These are phyloP conservation scores for Carex kokanica DNA, from an alignment of 176 grass and related monocot species.

Conservation along the genomic window DNA sequence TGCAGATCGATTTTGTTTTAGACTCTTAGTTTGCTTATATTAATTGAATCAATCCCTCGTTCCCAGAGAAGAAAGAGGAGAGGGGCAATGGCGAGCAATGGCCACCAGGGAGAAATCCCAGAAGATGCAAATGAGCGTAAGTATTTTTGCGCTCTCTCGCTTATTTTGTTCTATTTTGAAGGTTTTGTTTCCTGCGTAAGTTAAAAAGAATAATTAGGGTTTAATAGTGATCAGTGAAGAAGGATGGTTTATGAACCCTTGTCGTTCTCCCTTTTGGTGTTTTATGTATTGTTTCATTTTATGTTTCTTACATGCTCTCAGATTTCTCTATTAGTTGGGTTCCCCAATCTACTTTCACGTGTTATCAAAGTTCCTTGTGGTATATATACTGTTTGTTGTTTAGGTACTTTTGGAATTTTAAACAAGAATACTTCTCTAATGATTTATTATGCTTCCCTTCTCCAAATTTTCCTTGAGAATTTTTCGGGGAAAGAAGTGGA, in stretches of 20 bases:
- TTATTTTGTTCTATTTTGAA: background rate
- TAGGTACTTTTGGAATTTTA: background rate
- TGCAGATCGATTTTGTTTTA: background rate
- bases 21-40: background rate
- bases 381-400: background rate
- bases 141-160: background rate
- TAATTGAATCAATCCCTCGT: background rate
- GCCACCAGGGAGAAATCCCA: slow-evolving; percentile 34
- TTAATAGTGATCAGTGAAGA: background rate
- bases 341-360: background rate
- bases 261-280: background rate
- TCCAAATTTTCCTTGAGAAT: background rate
- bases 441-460: background rate
- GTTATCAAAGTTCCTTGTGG: background rate
- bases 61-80: background rate
- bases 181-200: background rate
- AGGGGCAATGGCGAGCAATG: slow-evolving; percentile 34
- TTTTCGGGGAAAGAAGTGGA: background rate
- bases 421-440: background rate
- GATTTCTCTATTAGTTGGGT: too few relatives aligned
- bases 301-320: background rate
- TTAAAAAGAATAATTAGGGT: background rate
- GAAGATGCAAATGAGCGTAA: slow-evolving; percentile 79
- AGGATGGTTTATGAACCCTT: background rate
- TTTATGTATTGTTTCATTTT: background rate